A percentile compares a stretch with the other conserved stretches of the same genome.
Conservation (phyloP, 139 green algal species). For the Micromonas pusilla region DNA sequence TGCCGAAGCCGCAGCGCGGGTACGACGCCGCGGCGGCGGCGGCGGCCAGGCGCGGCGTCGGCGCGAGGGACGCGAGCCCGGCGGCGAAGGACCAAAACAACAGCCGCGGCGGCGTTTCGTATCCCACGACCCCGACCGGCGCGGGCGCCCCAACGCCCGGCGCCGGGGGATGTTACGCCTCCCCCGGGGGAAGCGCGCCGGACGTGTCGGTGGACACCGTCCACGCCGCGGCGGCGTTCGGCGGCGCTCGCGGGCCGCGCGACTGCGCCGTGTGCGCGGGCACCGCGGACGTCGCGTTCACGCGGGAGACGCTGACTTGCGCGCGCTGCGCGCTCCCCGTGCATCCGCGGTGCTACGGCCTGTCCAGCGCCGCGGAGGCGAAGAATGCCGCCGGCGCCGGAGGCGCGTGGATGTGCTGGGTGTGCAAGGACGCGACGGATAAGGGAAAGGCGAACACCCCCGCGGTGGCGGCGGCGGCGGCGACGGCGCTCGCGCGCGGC, state of each 20-base stretch:
- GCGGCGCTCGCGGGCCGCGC: slow-evolving; percentile 25
- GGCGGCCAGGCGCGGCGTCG: too few relatives aligned
- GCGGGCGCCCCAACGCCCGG: too few relatives aligned
- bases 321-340: slow-evolving; percentile 85
- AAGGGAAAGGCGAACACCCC: slow-evolving; percentile 37
- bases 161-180: too few relatives aligned
- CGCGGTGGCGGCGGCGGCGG: slow-evolving; percentile 55
- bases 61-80: too few relatives aligned
- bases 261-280: slow-evolving; percentile 77
- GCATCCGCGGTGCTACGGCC: slow-evolving; percentile 79
- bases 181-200: too few relatives aligned
- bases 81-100: too few relatives aligned
- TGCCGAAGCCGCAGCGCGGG: too few relatives aligned
- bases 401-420: slow-evolving; percentile 88
- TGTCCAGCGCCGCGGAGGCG: slow-evolving; percentile 54
- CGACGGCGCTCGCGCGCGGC: slow-evolving; percentile 41
- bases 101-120: too few relatives aligned
- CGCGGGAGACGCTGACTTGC: slow-evolving; percentile 85
- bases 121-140: too few relatives aligned
- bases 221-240: background rate
- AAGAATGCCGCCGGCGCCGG: too few relatives aligned
- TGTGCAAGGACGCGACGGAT: slow-evolving; percentile 66
- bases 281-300: slow-evolving; percentile 57
- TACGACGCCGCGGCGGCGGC: too few relatives aligned
- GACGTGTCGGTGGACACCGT: background rate